Evolutionary conservation across 176 grass and related monocot genomes (phyloP).

Genomic region (Avena insularis): DNA sequence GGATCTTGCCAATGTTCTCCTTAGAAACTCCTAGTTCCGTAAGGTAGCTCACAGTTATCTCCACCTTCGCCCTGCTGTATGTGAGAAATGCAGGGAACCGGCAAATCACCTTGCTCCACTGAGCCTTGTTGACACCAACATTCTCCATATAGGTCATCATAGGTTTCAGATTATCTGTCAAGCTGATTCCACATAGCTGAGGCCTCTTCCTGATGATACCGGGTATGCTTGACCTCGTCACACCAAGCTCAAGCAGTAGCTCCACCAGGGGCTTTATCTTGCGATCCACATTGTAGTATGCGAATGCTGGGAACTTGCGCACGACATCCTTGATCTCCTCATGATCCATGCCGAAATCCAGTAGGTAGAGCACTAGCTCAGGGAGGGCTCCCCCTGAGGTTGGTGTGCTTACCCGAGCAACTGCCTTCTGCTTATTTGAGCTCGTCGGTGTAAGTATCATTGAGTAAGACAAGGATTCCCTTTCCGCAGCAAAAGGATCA

Average conservation of each 20-base stretch:
- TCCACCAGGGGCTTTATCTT: conserved; percentile 85
- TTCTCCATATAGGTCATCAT: conserved; percentile 89
- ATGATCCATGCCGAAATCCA: conserved; percentile 69
- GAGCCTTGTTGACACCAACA: conserved; percentile 74
- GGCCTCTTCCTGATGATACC: conserved; percentile 82
- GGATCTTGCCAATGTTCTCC: conserved; percentile 85
- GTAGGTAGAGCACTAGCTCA: conserved; percentile 68
- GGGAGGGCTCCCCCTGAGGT: conserved; percentile 58
- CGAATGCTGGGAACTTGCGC: conserved; percentile 72
- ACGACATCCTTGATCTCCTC: conserved; percentile 68
- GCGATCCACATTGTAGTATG: conserved; percentile 77
- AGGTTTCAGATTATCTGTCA: conserved; percentile 92
- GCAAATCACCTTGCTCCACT: conserved; percentile 88
- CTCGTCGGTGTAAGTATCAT: conserved; percentile 44
- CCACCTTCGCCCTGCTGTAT: conserved; percentile 83
- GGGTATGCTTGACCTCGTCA: conserved; percentile 71
- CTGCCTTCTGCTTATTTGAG: conserved; percentile 79
- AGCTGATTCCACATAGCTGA: conserved; percentile 86
- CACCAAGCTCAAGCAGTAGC: conserved; percentile 67
- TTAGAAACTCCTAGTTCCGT: conserved; percentile 76
- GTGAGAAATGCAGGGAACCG: conserved; percentile 84
- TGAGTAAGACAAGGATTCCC: conserved; percentile 45
- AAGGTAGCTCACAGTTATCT: conserved; percentile 70
- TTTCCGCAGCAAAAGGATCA: conserved; percentile 60
- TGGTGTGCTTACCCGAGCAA: conserved; percentile 64